A percentile compares a stretch with the other conserved stretches of the same genome.
These are phyloP conservation scores for Croton laevigatus DNA, from an alignment of 441 rosid genomes.

Conservation along the genomic window DNA sequence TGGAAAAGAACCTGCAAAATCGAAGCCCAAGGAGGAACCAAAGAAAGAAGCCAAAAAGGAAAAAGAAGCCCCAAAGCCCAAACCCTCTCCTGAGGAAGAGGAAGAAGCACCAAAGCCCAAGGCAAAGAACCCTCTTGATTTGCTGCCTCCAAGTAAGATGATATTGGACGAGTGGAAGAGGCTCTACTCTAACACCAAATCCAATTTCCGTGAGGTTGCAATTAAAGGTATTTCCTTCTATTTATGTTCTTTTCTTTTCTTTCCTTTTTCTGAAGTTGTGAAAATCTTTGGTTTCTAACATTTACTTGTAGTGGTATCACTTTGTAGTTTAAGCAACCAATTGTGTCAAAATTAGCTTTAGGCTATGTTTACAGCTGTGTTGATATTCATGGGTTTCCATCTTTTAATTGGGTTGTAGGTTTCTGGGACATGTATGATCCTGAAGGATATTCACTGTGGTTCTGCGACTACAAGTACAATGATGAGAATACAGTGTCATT, in stretches of 20 bases:
- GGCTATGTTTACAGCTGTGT: not conserved
- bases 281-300: too few relatives aligned
- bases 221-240: conserved; percentile 53
- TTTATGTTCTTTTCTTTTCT: not conserved
- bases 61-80: conserved; percentile 57
- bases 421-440: conserved; percentile 99
- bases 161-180: conserved; percentile 95
- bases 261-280: not conserved
- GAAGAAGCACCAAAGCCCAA: conserved; percentile 93
- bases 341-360: not conserved
- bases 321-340: not conserved
- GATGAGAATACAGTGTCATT: conserved; percentile 86
- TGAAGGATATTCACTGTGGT: conserved; percentile 94
- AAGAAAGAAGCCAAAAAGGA: conserved; percentile 57
- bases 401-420: conserved; percentile 40
- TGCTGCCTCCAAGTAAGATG: conserved; percentile 92
- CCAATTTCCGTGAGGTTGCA: conserved; percentile 95
- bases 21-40: conserved; percentile 60
- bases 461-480: conserved; percentile 92
- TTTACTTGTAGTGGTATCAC: not conserved
- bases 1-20: conserved; percentile 50
- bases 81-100: conserved; percentile 44
- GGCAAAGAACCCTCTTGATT: conserved; percentile 88
- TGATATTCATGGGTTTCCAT: conserved; percentile 10
- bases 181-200: conserved; percentile 92